These are phyloP conservation scores for Arthrobotrys megalospora DNA, from an alignment of 2,329 filamentous ascomycete species.

Conservation along the genomic window DNA sequence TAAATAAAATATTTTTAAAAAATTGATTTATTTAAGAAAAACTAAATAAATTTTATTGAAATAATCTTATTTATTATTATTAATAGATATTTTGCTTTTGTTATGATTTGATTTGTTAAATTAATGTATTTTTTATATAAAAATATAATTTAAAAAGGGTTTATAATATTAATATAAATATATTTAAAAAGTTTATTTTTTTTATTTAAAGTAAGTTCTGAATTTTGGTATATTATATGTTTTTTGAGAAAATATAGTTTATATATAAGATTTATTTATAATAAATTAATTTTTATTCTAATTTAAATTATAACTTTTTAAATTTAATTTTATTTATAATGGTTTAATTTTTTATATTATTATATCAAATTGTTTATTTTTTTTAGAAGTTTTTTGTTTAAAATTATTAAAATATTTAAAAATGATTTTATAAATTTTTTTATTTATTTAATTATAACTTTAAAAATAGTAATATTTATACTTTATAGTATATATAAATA, in stretches of 20 bases:
- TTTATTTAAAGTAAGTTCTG: not conserved
- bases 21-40: slow-evolving; percentile 4
- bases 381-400: no score
- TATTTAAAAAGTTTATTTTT: slow-evolving; percentile 18
- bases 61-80: slow-evolving; percentile 1
- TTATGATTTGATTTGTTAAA: slow-evolving; percentile 1
- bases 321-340: no score
- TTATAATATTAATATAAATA: slow-evolving; percentile 17
- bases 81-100: no score
- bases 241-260: not conserved
- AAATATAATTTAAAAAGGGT: slow-evolving; percentile 1
- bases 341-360: no score
- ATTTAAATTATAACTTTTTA: not conserved
- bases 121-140: slow-evolving; percentile 16
- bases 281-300: slow-evolving; percentile 17
- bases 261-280: not conserved
- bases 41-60: slow-evolving; percentile 13
- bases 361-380: no score
- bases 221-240: no score
- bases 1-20: slow-evolving; percentile 1
- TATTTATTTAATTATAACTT: no score
- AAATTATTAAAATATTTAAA: no score
- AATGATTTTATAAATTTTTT: no score
- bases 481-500: no score
- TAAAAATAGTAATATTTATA: no score